Evolutionary conservation across 139 green algal genomes (phyloP).

Genomic region (Dunaliella sp.): DNA sequence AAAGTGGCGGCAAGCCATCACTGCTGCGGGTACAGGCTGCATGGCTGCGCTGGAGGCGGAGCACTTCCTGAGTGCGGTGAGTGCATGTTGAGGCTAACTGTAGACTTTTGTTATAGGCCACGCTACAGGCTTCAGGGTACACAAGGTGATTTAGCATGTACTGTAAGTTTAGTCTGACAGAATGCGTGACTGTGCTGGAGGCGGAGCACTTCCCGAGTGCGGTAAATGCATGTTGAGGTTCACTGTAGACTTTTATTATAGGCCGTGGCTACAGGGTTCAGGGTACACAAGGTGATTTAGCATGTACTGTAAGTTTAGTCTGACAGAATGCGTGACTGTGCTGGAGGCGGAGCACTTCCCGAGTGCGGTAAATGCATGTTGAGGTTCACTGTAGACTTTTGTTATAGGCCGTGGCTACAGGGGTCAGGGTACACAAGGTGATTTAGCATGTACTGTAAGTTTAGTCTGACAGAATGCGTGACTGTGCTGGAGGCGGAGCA

Average conservation of each 20-base stretch:
- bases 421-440: background rate
- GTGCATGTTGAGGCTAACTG: no score
- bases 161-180: background rate
- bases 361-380: background rate
- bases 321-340: background rate
- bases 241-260: background rate
- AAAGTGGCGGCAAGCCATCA: slow-evolving; percentile 79
- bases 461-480: slow-evolving; percentile 44
- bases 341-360: background rate
- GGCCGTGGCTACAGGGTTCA: background rate
- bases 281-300: no score
- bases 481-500: slow-evolving; percentile 42
- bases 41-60: slow-evolving; percentile 43
- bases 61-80: slow-evolving; percentile 34
- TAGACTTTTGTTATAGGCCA: no score
- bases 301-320: no score
- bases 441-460: no score
- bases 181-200: background rate
- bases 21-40: slow-evolving; percentile 57
- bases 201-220: background rate
- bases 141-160: background rate
- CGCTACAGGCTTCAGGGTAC: background rate
- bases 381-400: no score
- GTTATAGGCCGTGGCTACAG: background rate
- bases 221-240: background rate